A percentile compares a stretch with the other conserved stretches of the same genome.
Evolutionary conservation across 2,329 filamentous ascomycete genomes (phyloP).

Genomic region (Harringtonia aguacate): DNA sequence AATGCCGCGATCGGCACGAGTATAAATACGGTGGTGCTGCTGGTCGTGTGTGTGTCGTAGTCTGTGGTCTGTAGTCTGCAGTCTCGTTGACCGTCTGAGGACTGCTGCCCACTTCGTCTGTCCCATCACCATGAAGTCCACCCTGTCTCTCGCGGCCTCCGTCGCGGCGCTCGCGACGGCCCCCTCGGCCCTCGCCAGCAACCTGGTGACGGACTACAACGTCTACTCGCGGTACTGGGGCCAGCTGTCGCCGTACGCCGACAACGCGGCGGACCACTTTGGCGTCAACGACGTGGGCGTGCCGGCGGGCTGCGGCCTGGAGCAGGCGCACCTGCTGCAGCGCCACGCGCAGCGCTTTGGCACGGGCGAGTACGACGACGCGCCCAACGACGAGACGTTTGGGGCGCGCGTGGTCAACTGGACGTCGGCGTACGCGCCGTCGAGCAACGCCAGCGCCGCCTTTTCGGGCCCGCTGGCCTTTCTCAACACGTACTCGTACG

Average conservation of each 20-base stretch:
- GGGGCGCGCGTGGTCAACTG: conserved; percentile 35
- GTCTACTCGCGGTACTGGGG: conserved; percentile 27
- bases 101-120: too few species aligned
- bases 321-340: conserved; percentile 42
- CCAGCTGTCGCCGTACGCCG: conserved; percentile 33
- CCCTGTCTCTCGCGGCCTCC: too few species aligned
- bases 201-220: conserved; percentile 17
- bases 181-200: conserved; percentile 6
- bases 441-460: conserved; percentile 7
- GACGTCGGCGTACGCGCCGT: conserved; percentile 22
- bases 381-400: conserved; percentile 35
- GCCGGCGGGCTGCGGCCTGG: conserved; percentile 43
- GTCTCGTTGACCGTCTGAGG: too few species aligned
- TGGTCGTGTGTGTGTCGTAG: too few species aligned
- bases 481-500: conserved; percentile 39
- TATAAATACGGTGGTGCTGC: too few species aligned
- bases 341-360: conserved; percentile 43
- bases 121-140: too few species aligned
- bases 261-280: conserved; percentile 32
- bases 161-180: background rate
- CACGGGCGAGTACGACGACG: conserved; percentile 32
- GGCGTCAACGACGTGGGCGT: conserved; percentile 35
- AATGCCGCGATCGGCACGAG: too few species aligned
- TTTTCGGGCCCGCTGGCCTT: conserved; percentile 37
- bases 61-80: too few species aligned